Percentiles rank a stretch among this genome's conserved stretches.
Conservation (phyloP, 441 rosid species). For the Omphalea diandra region DNA sequence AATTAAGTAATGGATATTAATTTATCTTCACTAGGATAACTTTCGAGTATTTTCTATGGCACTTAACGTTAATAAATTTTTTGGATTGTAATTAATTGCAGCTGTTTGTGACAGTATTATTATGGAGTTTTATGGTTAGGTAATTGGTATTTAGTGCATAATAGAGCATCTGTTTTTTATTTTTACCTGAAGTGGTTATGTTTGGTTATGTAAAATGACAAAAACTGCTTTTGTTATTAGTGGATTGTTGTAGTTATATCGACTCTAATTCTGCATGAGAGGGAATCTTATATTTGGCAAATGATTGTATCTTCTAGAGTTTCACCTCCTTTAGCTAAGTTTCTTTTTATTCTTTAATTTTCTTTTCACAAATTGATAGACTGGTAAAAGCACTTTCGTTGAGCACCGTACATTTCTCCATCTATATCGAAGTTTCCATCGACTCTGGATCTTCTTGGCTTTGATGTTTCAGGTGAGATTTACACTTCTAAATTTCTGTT, state of each 20-base stretch:
- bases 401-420: slow-evolving; percentile 99
- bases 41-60: neutral
- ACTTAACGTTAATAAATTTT: neutral
- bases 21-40: neutral
- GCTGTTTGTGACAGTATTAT: neutral
- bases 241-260: neutral
- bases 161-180: neutral
- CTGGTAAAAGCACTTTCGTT: slow-evolving; percentile 96
- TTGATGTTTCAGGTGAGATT: slow-evolving; percentile 92
- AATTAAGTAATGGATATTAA: too few relatives aligned
- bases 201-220: neutral
- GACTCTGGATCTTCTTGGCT: slow-evolving; percentile 96
- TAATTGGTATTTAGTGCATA: neutral
- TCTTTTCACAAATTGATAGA: slow-evolving; percentile 45
- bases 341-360: neutral
- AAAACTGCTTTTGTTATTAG: neutral
- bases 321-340: neutral
- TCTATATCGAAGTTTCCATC: slow-evolving; percentile 91
- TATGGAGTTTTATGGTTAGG: neutral
- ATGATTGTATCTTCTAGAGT: neutral
- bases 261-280: neutral
- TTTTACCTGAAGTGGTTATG: neutral
- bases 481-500: slow-evolving; percentile 23
- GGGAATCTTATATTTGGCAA: neutral
- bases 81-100: neutral